phyloP scores from a whole-genome alignment of 1,284 basidiomycete genomes.

The Schizophyllum commune region DNA sequence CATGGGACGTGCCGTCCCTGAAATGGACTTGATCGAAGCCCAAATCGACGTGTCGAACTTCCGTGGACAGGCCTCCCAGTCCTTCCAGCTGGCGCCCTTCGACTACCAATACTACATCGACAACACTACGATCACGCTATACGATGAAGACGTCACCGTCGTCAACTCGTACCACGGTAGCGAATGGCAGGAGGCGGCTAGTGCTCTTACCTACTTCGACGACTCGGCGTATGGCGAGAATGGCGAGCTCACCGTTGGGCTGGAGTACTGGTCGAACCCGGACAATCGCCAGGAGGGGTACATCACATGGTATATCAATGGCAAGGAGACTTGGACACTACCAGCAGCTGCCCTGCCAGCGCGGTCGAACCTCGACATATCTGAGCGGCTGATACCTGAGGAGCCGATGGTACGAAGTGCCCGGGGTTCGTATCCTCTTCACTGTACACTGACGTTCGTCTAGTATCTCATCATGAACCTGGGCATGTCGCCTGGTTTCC shows the following conservation, averaged over 20 bases:
- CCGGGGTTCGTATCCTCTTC: not conserved
- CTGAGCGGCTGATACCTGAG: conserved; percentile 51
- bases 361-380: conserved; percentile 38
- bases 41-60: conserved; percentile 33
- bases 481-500: conserved; percentile 51
- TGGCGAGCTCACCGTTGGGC: conserved; percentile 31
- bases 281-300: conserved; percentile 44
- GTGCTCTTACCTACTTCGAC: conserved; percentile 44
- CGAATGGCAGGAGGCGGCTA: conserved; percentile 60
- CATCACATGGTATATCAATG: conserved; percentile 52
- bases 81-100: conserved; percentile 59
- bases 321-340: conserved; percentile 48
- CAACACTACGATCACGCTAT: conserved; percentile 41
- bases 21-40: conserved; percentile 82
- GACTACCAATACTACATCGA: conserved; percentile 49
- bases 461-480: conserved; percentile 54
- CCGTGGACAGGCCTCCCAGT: conserved; percentile 54
- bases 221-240: conserved; percentile 28
- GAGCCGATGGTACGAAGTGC: conserved; percentile 34
- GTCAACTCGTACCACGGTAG: conserved; percentile 63
- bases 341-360: conserved; percentile 41
- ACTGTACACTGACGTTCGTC: not conserved
- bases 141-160: conserved; percentile 34
- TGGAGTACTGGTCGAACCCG: conserved; percentile 56
- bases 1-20: conserved; percentile 74